Evolutionary conservation across 176 grass and related monocot species (phyloP).

Genomic region (Tillandsia leiboldiana): DNA sequence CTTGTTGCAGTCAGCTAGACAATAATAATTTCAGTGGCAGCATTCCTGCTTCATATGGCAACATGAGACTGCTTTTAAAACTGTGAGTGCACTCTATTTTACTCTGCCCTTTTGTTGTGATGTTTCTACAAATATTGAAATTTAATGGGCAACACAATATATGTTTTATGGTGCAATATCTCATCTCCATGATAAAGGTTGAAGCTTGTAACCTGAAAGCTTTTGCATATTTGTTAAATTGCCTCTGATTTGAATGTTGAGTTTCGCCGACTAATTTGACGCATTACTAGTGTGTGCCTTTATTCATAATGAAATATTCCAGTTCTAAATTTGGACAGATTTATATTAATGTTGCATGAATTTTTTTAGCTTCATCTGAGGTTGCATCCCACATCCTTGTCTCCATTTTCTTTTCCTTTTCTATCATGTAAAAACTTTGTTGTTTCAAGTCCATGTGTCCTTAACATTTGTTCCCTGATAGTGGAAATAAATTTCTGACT

Average conservation of each 20-base stretch:
- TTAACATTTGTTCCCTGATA: not conserved
- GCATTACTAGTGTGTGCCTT: not conserved
- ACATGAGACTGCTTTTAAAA: conserved; percentile 57
- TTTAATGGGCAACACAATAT: not conserved
- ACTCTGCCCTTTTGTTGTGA: conserved; percentile 4
- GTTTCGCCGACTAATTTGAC: no score
- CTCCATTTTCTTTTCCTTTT: not conserved
- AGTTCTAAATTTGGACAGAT: not conserved
- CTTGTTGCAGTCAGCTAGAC: conserved; percentile 83
- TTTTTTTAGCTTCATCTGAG: not conserved
- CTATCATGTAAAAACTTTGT: no score
- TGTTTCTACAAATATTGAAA: not conserved
- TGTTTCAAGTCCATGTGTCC: no score
- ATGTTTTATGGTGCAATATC: no score
- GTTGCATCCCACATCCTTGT: not conserved
- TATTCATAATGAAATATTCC: no score
- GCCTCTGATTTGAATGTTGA: no score
- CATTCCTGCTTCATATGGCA: conserved; percentile 58
- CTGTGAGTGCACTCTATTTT: conserved; percentile 57
- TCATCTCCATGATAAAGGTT: no score
- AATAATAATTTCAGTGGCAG: conserved; percentile 91
- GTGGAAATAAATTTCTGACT: not conserved
- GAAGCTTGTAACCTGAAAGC: no score
- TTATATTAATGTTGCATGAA: not conserved
- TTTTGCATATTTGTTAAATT: no score